These are phyloP conservation scores for Schwanniomyces vanrijiae DNA, from an alignment of 805 yeast genomes.

Conservation along the genomic window DNA sequence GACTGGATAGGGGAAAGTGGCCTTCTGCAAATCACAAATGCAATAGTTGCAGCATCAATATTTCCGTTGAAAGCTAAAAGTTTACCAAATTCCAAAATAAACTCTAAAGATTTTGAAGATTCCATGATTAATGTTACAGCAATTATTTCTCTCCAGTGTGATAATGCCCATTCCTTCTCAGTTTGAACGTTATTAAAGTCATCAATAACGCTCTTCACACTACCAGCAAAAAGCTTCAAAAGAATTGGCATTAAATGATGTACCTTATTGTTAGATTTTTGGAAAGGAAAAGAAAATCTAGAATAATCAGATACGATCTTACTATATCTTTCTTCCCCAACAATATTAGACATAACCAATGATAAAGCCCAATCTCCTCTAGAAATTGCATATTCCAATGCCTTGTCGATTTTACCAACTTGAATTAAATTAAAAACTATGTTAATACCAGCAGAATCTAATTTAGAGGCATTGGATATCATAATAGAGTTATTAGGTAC, in stretches of 20 bases:
- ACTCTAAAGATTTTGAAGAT: slow-evolving; percentile 28
- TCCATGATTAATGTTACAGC: slow-evolving; percentile 38
- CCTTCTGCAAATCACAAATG: slow-evolving; percentile 47
- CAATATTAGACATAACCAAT: slow-evolving; percentile 62
- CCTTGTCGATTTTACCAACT: slow-evolving; percentile 65
- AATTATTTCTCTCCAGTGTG: slow-evolving; percentile 52
- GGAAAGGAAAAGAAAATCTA: slow-evolving; percentile 44
- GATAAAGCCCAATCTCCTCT: slow-evolving; percentile 79
- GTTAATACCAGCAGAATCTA: slow-evolving; percentile 38
- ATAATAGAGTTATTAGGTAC: slow-evolving; percentile 9
- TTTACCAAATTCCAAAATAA: slow-evolving; percentile 51
- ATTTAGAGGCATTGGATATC: slow-evolving; percentile 39
- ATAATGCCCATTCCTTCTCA: slow-evolving; percentile 49
- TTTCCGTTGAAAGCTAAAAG: slow-evolving; percentile 35
- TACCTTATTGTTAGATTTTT: slow-evolving; percentile 38
- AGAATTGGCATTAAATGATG: slow-evolving; percentile 52
- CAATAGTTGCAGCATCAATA: slow-evolving; percentile 40
- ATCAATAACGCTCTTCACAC: slow-evolving; percentile 51
- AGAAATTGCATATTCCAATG: slow-evolving; percentile 60
- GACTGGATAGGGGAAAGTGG: slow-evolving; percentile 35
- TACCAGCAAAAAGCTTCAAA: slow-evolving; percentile 66
- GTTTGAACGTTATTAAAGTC: slow-evolving; percentile 43
- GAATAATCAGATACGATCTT: slow-evolving; percentile 58
- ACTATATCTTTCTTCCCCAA: slow-evolving; percentile 62
- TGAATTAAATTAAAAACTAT: slow-evolving; percentile 42